phyloP scores from a whole-genome alignment of 169 alveolate genomes.

The Eimeria brunetti region DNA sequence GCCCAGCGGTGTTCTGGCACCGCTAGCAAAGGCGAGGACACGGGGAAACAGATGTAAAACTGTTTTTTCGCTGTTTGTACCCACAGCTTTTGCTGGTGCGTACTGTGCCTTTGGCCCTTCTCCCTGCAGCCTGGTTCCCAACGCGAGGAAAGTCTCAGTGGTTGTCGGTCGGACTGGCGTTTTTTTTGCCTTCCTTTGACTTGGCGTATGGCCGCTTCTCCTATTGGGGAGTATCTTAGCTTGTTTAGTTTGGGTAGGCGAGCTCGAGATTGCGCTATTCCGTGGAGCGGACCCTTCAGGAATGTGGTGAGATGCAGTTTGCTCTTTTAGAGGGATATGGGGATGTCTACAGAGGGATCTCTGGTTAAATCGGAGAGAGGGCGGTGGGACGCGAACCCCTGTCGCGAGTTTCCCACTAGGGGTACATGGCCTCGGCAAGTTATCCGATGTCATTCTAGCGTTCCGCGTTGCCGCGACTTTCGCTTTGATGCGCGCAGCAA shows the following conservation, averaged over 20 bases:
- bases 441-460: neutral
- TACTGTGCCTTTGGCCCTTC: neutral
- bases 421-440: neutral
- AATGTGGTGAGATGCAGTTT: neutral
- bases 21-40: neutral
- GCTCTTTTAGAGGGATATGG: neutral
- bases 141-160: neutral
- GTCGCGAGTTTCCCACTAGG: neutral
- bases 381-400: neutral
- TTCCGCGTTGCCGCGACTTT: conserved; percentile 19
- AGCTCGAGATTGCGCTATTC: neutral
- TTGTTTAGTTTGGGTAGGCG: neutral
- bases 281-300: neutral
- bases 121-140: conserved; percentile 13
- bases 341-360: neutral
- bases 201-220: neutral
- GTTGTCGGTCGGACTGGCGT: neutral
- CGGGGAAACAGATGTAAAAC: neutral
- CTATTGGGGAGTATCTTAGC: neutral
- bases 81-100: neutral
- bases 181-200: neutral
- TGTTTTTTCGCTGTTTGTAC: neutral
- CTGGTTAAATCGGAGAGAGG: neutral
- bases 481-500: conserved; percentile 33
- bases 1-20: neutral